Base-by-base conservation (phyloP, 108 stramenopile species). In the Cafeteria roenbergensis region DNA sequence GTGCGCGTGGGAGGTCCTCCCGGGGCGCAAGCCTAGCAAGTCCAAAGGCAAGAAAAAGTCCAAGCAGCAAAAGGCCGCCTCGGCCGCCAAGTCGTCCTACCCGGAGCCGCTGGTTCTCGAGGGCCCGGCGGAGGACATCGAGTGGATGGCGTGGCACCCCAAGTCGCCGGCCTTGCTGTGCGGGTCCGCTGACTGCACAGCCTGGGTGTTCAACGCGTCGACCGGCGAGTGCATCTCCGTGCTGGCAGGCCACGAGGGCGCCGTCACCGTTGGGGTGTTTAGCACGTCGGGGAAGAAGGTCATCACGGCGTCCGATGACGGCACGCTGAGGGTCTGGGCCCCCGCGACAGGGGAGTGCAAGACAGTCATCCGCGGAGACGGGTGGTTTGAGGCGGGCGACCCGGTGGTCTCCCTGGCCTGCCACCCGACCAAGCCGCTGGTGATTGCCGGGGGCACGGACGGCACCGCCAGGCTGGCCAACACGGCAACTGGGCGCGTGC, bases 181-280 rank as follows among this genome's bases (percentile, higher is more conserved):
- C 9, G 95, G 95, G 62, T 87, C 88, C 31, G 72, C 82, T 54
- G 95, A 97, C 69, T 88, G 88, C 20, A 97, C 93, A 9, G 78
- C 88, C 28, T 97, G 95, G 95, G 89, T 97, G 90, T 97, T 87
- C 77, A 88, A 91, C 62, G 67, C 84, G n/a, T 78, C 83, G n/a
- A 77, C 83, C 53, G 86, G 87, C 26, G 68, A 84, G 34, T 92
- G 91, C 76, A 77, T 97, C 57, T 88, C 89, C 70, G 95, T 96
- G 55, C 91, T 94, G 78, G 88, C 90, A 0, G 95, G 95, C 27
- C 95, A 96, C 70, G 90, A 89, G 61, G 86, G 80, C 9, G 82
- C 78, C 12, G 91, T 94, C 35, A 85, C 85, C 3, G 79, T 82
- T 50, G 91, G 90, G 14, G 61, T 66, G 31, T 96, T 92, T 62